Evolutionary conservation across 495 filamentous ascomycete species (phyloP).

Genomic region (Neurospora discreta): DNA sequence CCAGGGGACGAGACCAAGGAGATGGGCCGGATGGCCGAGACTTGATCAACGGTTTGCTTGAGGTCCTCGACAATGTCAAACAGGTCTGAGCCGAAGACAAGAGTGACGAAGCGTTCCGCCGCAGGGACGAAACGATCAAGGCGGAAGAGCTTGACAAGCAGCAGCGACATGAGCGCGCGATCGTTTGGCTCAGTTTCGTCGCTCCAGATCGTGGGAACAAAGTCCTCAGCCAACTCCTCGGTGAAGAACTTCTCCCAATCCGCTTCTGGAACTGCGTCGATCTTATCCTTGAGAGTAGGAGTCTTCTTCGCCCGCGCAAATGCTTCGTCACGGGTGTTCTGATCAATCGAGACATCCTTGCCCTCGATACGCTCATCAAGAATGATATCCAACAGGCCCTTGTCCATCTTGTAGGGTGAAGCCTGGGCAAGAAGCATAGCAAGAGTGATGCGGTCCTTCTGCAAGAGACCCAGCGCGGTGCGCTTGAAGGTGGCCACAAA

Average conservation of each 20-base stretch:
- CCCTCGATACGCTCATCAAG: constrained; percentile 69
- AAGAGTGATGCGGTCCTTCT: constrained; percentile 87
- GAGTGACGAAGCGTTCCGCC: constrained; percentile 79
- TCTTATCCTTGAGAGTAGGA: constrained; percentile 59
- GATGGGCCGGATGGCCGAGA: constrained; percentile 75
- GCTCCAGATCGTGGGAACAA: constrained; percentile 70
- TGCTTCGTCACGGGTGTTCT: constrained; percentile 53
- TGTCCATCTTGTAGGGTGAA: constrained; percentile 88
- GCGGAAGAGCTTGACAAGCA: constrained; percentile 88
- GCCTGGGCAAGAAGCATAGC: constrained; percentile 96
- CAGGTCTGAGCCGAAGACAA: constrained; percentile 76
- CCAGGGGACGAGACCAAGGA: constrained; percentile 87
- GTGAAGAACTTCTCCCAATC: constrained; percentile 72
- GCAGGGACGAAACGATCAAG: constrained; percentile 90
- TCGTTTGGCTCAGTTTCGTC: constrained; percentile 52
- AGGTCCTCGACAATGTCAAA: constrained; percentile 77
- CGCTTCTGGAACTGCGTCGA: constrained; percentile 46
- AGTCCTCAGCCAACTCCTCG: constrained; percentile 82
- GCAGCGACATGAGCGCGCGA: constrained; percentile 67
- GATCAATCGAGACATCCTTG: constrained; percentile 62
- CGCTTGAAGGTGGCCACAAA: constrained; percentile 88
- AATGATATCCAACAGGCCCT: constrained; percentile 71
- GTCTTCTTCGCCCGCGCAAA: constrained; percentile 57
- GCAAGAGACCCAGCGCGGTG: constrained; percentile 82
- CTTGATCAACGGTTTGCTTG: constrained; percentile 71